phyloP scores from a whole-genome alignment of 2,329 filamentous ascomycete genomes.

The Neonectria sp. region DNA sequence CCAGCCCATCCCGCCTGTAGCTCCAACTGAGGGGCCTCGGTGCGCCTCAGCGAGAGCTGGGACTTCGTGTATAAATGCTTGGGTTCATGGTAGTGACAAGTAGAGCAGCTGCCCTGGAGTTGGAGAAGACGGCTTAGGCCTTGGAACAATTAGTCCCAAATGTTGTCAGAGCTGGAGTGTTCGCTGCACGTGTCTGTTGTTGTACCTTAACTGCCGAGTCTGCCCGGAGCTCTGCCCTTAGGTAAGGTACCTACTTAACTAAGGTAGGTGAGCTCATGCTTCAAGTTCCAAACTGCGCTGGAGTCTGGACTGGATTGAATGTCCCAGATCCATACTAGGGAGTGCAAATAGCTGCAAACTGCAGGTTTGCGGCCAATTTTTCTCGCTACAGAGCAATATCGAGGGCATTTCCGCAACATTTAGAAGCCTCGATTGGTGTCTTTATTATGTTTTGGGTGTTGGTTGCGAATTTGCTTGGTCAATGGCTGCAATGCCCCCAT shows the following conservation, averaged over 20 bases:
- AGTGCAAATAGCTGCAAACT: background rate
- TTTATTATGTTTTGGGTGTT: background rate
- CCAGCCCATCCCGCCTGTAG: constrained; percentile 31
- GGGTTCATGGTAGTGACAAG: background rate
- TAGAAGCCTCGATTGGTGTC: background rate
- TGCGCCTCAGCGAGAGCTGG: background rate
- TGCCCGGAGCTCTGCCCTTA: no score
- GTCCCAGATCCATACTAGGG: background rate
- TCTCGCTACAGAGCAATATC: background rate
- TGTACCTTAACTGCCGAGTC: background rate
- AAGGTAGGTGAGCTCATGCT: no score
- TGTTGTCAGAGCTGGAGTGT: background rate
- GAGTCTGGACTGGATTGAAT: background rate
- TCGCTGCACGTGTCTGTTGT: background rate
- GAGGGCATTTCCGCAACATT: background rate
- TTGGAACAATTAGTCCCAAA: background rate
- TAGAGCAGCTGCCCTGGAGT: background rate
- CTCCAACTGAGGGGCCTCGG: constrained; percentile 22
- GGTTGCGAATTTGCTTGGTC: background rate
- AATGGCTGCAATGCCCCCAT: background rate
- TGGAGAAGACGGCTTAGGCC: background rate
- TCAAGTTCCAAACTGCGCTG: no score
- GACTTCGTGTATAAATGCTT: background rate
- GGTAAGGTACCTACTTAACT: no score
- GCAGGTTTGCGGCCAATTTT: background rate